Conservation (phyloP, 129 eudicot genomes). For the Flaveria trinervia region DNA sequence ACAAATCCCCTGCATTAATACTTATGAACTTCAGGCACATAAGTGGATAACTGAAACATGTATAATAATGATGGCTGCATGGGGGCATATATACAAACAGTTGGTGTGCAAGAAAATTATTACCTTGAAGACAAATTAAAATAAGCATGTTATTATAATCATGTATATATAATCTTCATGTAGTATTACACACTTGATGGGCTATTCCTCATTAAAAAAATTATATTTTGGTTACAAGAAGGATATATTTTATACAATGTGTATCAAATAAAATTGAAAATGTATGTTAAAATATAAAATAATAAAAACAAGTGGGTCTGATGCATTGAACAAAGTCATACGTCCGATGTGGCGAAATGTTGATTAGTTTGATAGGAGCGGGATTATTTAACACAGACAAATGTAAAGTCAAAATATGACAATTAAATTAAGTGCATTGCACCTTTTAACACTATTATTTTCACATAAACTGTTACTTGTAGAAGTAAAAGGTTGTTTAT, state of each 20-base stretch:
- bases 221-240: too few species aligned
- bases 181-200: too few species aligned
- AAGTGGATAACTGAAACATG: not conserved
- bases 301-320: too few species aligned
- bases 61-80: not conserved
- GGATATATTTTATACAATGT: too few species aligned
- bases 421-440: slow-evolving; percentile 21
- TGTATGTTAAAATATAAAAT: too few species aligned
- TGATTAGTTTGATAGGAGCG: not conserved
- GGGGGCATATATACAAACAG: slow-evolving; percentile 20
- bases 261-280: too few species aligned
- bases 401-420: slow-evolving; percentile 22
- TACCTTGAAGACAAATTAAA: not conserved
- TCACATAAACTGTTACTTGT: not conserved
- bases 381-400: not conserved
- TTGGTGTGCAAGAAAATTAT: slow-evolving; percentile 18
- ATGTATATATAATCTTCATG: too few species aligned
- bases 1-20: not conserved
- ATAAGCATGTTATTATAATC: too few species aligned
- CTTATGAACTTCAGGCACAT: not conserved
- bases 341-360: not conserved
- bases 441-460: not conserved
- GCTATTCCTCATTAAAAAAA: too few species aligned
- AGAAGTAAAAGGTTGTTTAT: too few species aligned
- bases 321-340: not conserved